Base-by-base conservation (phyloP, 2,329 filamentous ascomycete species). In the Penicillium griseofulvum region DNA sequence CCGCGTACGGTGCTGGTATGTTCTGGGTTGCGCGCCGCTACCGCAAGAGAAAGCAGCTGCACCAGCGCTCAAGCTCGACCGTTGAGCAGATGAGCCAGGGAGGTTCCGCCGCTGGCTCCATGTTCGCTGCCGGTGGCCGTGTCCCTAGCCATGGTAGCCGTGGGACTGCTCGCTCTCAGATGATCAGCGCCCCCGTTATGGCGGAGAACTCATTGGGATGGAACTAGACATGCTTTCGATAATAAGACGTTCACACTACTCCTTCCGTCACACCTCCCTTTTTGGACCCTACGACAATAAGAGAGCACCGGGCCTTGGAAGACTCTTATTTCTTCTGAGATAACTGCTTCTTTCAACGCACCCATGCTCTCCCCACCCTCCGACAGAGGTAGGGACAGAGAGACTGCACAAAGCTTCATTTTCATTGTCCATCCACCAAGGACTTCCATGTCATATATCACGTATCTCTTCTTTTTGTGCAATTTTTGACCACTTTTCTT, bases 131-230 rank as follows among this genome's bases (percentile, higher is more conserved):
- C 53, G 80, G 85, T 71, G 86, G 62, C 48, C 70, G 62, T 41
- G 72, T 61, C 48, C 70, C 74, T 47, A 78, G 84, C 65, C 84
- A 87, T 52, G 84, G 82, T 63, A 92, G 89, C 70, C 88, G 88
- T 62, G 83, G 85, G 56, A 87, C 81, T 62, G 81, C 84, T 52
- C 78, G 87, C 59, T 87, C 86, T 52, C 82, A 86, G 68, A 84
- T 87, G 74, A 96, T 97, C 71, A 95, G 90, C 58, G 90, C 90
- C 33, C 92, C 92, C 4, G 89, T 96, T 60, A 92, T 92, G 74
- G 88, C 91, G 4, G 91, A 95, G 79, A 97, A 97, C 81, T 96
- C 91, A 49, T 83, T 97, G 63, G 92, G 92, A 67, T 97, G 92
- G 92, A 96, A 95, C 80, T 97, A 82, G 85, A 67, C 37, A 56